These are phyloP conservation scores for Monosporascus sp. DNA, from an alignment of 2,329 filamentous ascomycete genomes.

Conservation along the genomic window DNA sequence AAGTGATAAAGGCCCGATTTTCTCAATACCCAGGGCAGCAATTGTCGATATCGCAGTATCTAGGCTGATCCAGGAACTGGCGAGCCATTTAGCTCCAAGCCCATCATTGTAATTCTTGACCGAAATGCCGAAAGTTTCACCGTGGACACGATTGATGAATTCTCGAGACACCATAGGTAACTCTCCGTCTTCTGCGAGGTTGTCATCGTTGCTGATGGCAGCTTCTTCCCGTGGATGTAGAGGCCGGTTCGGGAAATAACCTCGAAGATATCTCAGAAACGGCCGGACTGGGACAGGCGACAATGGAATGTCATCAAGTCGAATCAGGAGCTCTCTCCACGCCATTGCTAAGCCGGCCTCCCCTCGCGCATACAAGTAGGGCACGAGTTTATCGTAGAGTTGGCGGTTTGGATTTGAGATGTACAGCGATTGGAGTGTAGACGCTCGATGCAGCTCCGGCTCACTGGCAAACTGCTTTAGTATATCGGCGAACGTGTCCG, in stretches of 20 bases:
- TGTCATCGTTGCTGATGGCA: constrained; percentile 5
- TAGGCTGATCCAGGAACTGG: constrained; percentile 63
- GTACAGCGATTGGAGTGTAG: constrained; percentile 41
- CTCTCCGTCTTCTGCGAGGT: constrained; percentile 8
- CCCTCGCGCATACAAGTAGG: constrained; percentile 44
- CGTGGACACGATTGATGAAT: constrained; percentile 32
- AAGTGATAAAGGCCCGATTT: constrained; percentile 70
- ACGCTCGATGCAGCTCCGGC: constrained; percentile 30
- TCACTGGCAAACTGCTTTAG: constrained; percentile 36
- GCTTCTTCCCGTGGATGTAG: constrained; percentile 34
- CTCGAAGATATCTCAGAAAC: constrained; percentile 43
- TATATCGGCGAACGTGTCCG: constrained; percentile 36
- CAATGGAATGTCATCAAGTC: constrained; percentile 36
- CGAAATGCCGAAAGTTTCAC: constrained; percentile 32
- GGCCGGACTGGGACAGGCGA: constrained; percentile 34
- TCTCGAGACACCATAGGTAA: constrained; percentile 24
- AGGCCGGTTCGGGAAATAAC: constrained; percentile 37
- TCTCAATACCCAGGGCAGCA: constrained; percentile 64
- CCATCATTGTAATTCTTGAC: constrained; percentile 57
- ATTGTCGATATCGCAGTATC: constrained; percentile 63
- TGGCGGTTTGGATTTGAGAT: constrained; percentile 34
- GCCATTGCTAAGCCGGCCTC: constrained; percentile 35
- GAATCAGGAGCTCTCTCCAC: constrained; percentile 43
- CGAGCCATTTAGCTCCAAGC: constrained; percentile 77
- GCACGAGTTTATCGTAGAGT: constrained; percentile 48